Evolutionary conservation across 2,329 filamentous ascomycete species (phyloP).

Genomic region (Lecanicillium sp.): DNA sequence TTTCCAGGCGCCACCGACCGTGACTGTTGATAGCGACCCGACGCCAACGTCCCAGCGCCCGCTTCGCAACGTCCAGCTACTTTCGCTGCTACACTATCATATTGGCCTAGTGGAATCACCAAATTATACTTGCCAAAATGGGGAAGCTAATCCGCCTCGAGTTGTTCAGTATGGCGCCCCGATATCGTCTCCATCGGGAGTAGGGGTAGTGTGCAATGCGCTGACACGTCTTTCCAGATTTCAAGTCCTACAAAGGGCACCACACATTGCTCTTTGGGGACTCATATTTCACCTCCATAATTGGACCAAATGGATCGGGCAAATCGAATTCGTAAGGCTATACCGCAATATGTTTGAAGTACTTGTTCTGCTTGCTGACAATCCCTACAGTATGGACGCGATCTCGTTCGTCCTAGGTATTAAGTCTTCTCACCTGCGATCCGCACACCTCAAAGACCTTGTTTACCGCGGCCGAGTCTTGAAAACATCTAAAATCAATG

Average conservation of each 20-base stretch:
- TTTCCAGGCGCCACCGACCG: no score
- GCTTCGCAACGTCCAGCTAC: no score
- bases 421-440: constrained; percentile 96
- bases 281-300: constrained; percentile 98
- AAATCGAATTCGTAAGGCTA: constrained; percentile 87
- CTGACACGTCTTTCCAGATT: constrained; percentile 51
- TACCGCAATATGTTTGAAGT: background rate
- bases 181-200: no score
- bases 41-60: no score
- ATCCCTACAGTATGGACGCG: constrained; percentile 74
- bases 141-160: constrained; percentile 93
- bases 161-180: constrained; percentile 69
- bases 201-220: background rate
- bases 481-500: constrained; percentile 86
- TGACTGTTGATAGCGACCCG: no score
- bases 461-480: constrained; percentile 94
- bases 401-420: constrained; percentile 98
- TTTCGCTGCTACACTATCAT: no score
- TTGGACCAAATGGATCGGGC: constrained; percentile 97
- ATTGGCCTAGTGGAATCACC: no score
- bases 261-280: constrained; percentile 92
- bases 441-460: constrained; percentile 85
- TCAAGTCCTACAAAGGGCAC: constrained; percentile 99
- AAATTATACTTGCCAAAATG: constrained; percentile 60
- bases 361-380: constrained; percentile 6